Evolutionary conservation across 2,329 filamentous ascomycete species (phyloP).

Genomic region (Diaporthe sp.): DNA sequence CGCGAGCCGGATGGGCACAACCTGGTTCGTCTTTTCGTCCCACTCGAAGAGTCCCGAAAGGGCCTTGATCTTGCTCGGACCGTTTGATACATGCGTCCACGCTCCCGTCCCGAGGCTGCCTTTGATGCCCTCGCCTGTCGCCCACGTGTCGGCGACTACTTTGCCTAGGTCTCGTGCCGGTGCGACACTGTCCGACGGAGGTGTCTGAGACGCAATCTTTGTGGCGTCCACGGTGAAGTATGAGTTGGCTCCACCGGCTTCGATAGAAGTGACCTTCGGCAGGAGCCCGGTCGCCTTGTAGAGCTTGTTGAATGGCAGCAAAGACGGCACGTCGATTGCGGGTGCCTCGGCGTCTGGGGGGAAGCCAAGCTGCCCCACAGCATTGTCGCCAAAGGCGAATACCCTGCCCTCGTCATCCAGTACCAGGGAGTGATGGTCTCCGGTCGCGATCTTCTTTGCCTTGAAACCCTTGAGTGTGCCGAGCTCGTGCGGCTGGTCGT

Average conservation of each 20-base stretch:
- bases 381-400: conserved; percentile 93
- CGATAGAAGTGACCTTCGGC: conserved; percentile 79
- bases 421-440: conserved; percentile 87
- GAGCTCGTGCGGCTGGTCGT: conserved; percentile 86
- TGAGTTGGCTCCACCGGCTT: conserved; percentile 86
- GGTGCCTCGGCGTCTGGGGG: conserved; percentile 71
- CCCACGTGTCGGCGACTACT: conserved; percentile 82
- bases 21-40: conserved; percentile 75
- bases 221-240: conserved; percentile 88
- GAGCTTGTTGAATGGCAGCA: conserved; percentile 76
- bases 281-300: conserved; percentile 74
- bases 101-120: conserved; percentile 86
- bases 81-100: conserved; percentile 88
- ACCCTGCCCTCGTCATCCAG: conserved; percentile 80
- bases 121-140: conserved; percentile 86
- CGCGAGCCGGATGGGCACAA: conserved; percentile 82
- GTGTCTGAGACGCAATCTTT: conserved; percentile 58
- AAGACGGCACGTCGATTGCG: conserved; percentile 75
- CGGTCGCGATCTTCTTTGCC: conserved; percentile 80
- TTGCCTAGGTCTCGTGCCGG: conserved; percentile 58
- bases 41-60: conserved; percentile 89
- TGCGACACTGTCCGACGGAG: conserved; percentile 49
- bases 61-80: conserved; percentile 82
- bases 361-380: conserved; percentile 90
- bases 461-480: conserved; percentile 75